Evolutionary conservation across 2,329 filamentous ascomycete genomes (phyloP), one percentile per base, ranked within the genome.

Genomic region (Fusarium fujikuroi): DNA sequence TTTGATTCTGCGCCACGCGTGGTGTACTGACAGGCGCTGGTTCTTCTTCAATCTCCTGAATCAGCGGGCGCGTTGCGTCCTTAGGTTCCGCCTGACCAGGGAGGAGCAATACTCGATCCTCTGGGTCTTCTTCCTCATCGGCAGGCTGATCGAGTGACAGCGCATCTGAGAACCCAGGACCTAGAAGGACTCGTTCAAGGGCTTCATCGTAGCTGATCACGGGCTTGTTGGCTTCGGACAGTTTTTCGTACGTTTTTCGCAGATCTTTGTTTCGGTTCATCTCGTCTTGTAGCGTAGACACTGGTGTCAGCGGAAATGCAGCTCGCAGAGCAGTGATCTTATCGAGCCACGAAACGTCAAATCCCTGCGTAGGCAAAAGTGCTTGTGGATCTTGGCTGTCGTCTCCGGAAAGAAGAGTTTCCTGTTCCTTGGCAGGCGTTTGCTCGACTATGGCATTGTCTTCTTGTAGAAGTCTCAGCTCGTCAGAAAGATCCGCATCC

Each of bases 301-400:
- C 71, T 2, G 83, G 76, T 14, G 81, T 83, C 11, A 77, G 74
- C 5, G 86, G 86, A 47, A 87, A 89, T 0, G 86, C 85, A 21
- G 78, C 75, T 47, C 79, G 82, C 5, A 87, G 74, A n/a, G 81
- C 79, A 11, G 65, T 75, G 18, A 80, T 70, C 30, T 81, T 81
- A 39, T 85, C 81, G 2, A 82, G 49, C 28, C 70, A 75, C 16
- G 65, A 63, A 30, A 79, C 56, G 49, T 72, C 64, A 18, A 74
- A 52, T 52, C 28, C n/a, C 3, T 53, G 42, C 23, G 40, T 39
- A 23, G 54, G 47, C 18, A 39, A 42, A 40, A 60, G 49, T 7
- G 37, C 32, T 19, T 57, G 46, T 12, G 53, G 32, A 10, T 50
- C 25, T 44, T 60, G 49, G 21, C 34, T 57, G 19, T 59, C 32